These are phyloP conservation scores for Beauveria rudraprayagi DNA, from an alignment of 2,329 filamentous ascomycete genomes.

Conservation along the genomic window DNA sequence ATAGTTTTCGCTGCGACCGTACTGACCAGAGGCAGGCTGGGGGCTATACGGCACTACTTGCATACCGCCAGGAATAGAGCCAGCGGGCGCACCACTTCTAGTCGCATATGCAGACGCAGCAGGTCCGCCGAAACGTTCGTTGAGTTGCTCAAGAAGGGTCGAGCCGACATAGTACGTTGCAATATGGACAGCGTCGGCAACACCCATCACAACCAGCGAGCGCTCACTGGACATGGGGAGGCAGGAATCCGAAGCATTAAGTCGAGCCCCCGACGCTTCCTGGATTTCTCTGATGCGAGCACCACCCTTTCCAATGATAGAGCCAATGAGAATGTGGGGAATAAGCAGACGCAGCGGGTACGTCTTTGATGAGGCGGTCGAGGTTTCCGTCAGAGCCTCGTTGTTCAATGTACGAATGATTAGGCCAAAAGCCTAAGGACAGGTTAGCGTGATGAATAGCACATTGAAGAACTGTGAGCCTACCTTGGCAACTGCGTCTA, in stretches of 20 bases:
- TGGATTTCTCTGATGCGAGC: slow-evolving; percentile 97
- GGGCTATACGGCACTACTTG: slow-evolving; percentile 98
- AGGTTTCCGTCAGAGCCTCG: slow-evolving; percentile 80
- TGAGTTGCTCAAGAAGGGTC: slow-evolving; percentile 95
- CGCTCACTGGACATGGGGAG: slow-evolving; percentile 92
- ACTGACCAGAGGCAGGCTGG: slow-evolving; percentile 86
- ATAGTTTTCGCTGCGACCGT: slow-evolving; percentile 82
- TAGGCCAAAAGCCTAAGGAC: slow-evolving; percentile 75
- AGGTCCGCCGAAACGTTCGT: slow-evolving; percentile 90
- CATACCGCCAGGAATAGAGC: slow-evolving; percentile 93
- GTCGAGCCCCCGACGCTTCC: slow-evolving; percentile 88
- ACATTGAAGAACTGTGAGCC: slow-evolving; percentile 17
- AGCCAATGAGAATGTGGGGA: slow-evolving; percentile 94
- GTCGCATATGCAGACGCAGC: slow-evolving; percentile 97
- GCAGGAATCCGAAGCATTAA: slow-evolving; percentile 94
- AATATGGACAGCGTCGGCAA: slow-evolving; percentile 97
- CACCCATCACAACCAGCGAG: slow-evolving; percentile 94
- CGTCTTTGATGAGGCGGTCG: slow-evolving; percentile 89
- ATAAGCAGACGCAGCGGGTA: slow-evolving; percentile 93
- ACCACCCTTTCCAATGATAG: slow-evolving; percentile 96
- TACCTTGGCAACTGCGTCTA: slow-evolving; percentile 95
- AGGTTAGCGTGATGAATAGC: slow-evolving; percentile 19
- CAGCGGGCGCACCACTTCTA: slow-evolving; percentile 84
- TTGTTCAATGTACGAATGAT: slow-evolving; percentile 99
- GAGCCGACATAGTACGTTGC: slow-evolving; percentile 98